Evolutionary conservation across 2,329 filamentous ascomycete species (phyloP).

Genomic region (Aspergillus eucalypticola): DNA sequence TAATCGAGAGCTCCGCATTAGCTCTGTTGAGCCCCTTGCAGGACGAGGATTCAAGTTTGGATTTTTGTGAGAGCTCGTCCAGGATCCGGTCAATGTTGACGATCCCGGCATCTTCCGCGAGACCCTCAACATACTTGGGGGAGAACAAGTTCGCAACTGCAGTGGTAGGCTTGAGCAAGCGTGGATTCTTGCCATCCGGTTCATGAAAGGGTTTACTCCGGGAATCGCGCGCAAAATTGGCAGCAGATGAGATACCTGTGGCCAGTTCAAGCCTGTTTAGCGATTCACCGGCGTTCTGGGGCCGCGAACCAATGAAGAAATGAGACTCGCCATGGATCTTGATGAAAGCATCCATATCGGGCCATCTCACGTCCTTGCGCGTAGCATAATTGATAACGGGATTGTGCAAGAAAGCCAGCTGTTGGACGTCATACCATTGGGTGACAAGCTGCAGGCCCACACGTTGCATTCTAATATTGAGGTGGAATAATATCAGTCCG

Average conservation of each 20-base stretch:
- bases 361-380: slow-evolving; percentile 26
- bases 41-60: slow-evolving; percentile 12
- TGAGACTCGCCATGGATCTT: slow-evolving; percentile 33
- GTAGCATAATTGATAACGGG: slow-evolving; percentile 20
- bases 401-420: slow-evolving; percentile 34
- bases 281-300: slow-evolving; percentile 29
- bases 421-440: slow-evolving; percentile 32
- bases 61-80: slow-evolving; percentile 22
- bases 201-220: slow-evolving; percentile 19
- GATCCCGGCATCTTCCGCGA: slow-evolving; percentile 15
- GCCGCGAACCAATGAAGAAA: slow-evolving; percentile 32
- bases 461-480: slow-evolving; percentile 30
- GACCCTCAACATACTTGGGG: slow-evolving; percentile 18
- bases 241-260: slow-evolving; percentile 28
- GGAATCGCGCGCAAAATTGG: slow-evolving; percentile 31
- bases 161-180: slow-evolving; percentile 28
- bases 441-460: slow-evolving; percentile 28
- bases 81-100: slow-evolving; percentile 18
- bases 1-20: slow-evolving; percentile 5
- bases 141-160: slow-evolving; percentile 26
- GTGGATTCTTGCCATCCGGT: slow-evolving; percentile 24
- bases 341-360: slow-evolving; percentile 34
- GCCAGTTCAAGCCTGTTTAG: slow-evolving; percentile 31
- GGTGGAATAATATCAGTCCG: slow-evolving; percentile 26
- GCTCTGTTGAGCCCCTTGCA: slow-evolving; percentile 14